phyloP scores from a whole-genome alignment of 164 flowering plant species.

The Akebia trifoliata region DNA sequence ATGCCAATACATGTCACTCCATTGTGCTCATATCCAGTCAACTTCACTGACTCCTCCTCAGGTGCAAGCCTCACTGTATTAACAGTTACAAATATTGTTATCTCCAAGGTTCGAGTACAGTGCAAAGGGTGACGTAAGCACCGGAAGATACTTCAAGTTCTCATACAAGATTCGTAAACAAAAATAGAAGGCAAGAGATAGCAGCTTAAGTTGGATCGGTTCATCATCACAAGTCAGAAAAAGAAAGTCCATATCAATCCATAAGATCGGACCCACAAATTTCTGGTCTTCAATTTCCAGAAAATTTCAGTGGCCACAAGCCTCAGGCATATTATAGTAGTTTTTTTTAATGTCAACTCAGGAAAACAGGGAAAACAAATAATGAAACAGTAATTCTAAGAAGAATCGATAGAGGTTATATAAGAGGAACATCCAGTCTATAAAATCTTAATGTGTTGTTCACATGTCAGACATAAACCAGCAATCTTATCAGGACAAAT shows the following conservation, averaged over 20 bases:
- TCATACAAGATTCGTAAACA: neutral
- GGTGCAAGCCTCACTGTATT: constrained; percentile 94
- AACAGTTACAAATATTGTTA: constrained; percentile 11
- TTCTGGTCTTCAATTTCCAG: no score
- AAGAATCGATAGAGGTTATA: neutral
- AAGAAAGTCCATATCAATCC: no score
- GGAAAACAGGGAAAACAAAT: neutral
- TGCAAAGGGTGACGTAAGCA: neutral
- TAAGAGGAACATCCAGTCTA: no score
- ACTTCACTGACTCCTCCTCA: constrained; percentile 65
- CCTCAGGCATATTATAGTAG: no score
- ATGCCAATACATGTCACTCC: constrained; percentile 94
- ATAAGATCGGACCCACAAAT: no score
- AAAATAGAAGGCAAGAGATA: neutral
- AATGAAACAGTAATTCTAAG: neutral
- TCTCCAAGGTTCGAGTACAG: neutral
- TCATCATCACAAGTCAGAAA: neutral
- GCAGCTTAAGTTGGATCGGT: neutral
- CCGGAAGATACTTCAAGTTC: neutral
- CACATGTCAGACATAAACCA: neutral
- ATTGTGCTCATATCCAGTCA: constrained; percentile 94
- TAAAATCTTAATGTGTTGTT: no score
- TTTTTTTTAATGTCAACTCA: no score
- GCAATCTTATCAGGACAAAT: neutral
- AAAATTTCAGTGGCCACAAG: no score